A percentile compares a stretch with the other conserved stretches of the same genome.
Evolutionary conservation across 257 asterid genomes (phyloP).

Genomic region (Forsythia suspensa): DNA sequence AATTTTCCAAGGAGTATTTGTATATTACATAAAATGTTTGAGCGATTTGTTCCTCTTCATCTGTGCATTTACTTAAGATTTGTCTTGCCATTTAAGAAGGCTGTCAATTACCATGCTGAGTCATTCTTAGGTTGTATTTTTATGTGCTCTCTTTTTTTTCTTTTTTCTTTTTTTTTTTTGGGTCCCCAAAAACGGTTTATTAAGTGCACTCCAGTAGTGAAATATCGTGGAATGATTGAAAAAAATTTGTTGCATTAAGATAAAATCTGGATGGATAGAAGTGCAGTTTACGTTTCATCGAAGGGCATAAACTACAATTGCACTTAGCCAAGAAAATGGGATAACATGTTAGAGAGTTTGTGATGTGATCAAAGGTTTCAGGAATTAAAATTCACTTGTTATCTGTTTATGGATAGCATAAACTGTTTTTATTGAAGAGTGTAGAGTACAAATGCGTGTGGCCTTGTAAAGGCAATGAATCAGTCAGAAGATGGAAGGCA

Average conservation of each 20-base stretch:
- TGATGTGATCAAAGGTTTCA: neutral
- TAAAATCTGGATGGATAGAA: neutral
- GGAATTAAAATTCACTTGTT: neutral
- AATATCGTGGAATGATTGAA: neutral
- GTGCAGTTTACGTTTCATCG: neutral
- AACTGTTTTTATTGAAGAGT: neutral
- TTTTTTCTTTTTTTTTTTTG: too few relatives aligned
- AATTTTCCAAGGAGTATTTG: too few relatives aligned
- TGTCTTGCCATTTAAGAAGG: neutral
- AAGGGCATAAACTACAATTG: neutral
- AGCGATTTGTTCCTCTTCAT: neutral
- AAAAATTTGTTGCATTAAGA: too few relatives aligned
- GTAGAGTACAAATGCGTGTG: neutral
- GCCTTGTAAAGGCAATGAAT: neutral
- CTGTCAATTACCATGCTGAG: neutral
- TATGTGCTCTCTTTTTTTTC: neutral
- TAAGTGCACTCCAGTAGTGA: neutral
- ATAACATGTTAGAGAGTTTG: neutral
- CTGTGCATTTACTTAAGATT: neutral
- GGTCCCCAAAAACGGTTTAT: neutral
- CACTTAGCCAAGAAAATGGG: neutral
- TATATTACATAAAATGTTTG: neutral
- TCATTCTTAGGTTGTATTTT: neutral
- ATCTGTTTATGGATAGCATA: neutral
- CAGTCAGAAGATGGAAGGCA: neutral